phyloP scores from a whole-genome alignment of 2,329 filamentous ascomycete species.

The Apiospora phragmitis region DNA sequence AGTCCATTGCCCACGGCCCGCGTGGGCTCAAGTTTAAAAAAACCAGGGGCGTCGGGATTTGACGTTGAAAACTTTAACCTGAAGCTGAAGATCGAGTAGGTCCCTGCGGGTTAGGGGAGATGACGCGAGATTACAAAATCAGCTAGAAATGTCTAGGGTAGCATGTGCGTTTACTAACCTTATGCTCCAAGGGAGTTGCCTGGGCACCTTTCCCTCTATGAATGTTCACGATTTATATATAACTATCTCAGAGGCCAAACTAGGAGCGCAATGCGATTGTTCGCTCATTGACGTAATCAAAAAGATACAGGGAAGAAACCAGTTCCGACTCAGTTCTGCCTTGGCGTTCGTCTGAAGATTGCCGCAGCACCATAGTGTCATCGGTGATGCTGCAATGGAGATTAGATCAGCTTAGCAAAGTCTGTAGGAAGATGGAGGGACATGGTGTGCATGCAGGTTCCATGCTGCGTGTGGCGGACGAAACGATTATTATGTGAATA shows the following conservation, averaged over 20 bases:
- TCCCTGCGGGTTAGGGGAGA: neutral
- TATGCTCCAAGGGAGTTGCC: neutral
- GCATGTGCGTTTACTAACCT: neutral
- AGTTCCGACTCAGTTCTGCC: neutral
- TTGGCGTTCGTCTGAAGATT: neutral
- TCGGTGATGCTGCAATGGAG: neutral
- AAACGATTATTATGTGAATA: neutral
- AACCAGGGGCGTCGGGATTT: neutral
- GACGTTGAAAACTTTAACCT: neutral
- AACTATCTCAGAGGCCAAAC: neutral
- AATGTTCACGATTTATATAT: neutral
- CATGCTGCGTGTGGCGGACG: neutral
- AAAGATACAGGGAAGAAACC: neutral
- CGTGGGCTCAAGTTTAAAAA: neutral
- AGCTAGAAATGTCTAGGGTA: neutral
- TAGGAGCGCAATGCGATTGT: neutral
- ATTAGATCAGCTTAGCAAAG: constrained; percentile 5
- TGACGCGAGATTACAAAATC: neutral
- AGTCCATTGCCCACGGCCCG: neutral
- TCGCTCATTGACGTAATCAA: neutral
- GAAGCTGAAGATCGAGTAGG: neutral
- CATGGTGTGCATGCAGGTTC: neutral
- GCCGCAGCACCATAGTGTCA: neutral
- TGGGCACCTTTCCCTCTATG: neutral
- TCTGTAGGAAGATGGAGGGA: neutral